phyloP scores from a whole-genome alignment of 164 flowering plant genomes.

The Vitis cinerea region DNA sequence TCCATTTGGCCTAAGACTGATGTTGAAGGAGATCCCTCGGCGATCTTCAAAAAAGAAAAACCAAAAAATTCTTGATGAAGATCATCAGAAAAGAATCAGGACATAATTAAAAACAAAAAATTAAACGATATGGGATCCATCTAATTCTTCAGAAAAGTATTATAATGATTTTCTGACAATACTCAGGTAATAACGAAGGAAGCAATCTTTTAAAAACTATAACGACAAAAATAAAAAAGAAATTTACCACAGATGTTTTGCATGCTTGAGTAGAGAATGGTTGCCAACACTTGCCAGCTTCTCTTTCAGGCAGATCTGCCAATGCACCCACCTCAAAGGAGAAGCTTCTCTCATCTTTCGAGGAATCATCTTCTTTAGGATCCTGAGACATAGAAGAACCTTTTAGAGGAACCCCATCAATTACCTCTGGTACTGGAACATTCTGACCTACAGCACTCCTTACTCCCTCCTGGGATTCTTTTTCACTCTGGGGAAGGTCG shows the following conservation, averaged over 20 bases:
- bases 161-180: too few relatives aligned
- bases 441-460: constrained; percentile 22
- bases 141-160: too few relatives aligned
- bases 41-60: constrained; percentile 29
- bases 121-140: too few relatives aligned
- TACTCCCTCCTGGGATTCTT: constrained; percentile 21
- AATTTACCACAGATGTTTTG: constrained; percentile 37
- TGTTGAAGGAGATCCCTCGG: constrained; percentile 28
- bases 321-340: constrained; percentile 52
- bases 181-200: too few relatives aligned
- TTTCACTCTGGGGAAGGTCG: constrained; percentile 31
- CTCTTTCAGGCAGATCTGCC: constrained; percentile 35
- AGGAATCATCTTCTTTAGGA: constrained; percentile 27
- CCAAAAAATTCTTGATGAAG: not conserved
- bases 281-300: constrained; percentile 34
- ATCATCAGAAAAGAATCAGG: not conserved
- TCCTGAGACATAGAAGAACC: constrained; percentile 19
- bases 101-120: not conserved
- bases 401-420: constrained; percentile 11
- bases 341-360: constrained; percentile 48
- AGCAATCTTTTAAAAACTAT: not conserved
- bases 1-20: constrained; percentile 29
- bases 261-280: constrained; percentile 32
- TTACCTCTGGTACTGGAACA: constrained; percentile 17
- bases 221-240: not conserved